These are phyloP conservation scores for Centella asiatica DNA, from an alignment of 129 eudicot genomes.

Conservation along the genomic window DNA sequence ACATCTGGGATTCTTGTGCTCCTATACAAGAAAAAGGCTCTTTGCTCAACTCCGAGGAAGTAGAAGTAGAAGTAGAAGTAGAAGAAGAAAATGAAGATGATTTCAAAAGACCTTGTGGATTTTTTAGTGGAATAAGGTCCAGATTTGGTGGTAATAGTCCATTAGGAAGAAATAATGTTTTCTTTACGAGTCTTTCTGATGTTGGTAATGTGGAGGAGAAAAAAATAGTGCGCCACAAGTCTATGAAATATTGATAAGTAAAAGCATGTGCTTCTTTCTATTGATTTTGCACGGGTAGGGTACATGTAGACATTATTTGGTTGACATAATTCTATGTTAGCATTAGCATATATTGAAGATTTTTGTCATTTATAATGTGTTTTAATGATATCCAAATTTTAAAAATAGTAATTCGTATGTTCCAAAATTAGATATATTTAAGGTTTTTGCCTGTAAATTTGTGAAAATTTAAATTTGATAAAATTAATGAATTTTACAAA, in stretches of 20 bases:
- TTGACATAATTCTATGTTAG: no score
- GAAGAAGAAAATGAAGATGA: background rate
- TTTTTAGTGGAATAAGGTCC: conserved; percentile 15
- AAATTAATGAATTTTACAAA: no score
- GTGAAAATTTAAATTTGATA: no score
- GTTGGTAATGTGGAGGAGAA: conserved; percentile 5
- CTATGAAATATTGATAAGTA: background rate
- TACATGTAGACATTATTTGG: no score
- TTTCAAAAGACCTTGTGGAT: background rate
- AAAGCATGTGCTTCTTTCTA: background rate
- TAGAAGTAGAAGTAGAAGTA: background rate
- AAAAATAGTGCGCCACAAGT: conserved; percentile 4
- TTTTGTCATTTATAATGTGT: no score
- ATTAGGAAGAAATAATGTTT: background rate
- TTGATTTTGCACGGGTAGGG: no score
- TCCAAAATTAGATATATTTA: no score
- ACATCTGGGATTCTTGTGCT: conserved; percentile 8
- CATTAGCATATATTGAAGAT: no score
- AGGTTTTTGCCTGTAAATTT: no score
- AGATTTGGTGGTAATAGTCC: conserved; percentile 8
- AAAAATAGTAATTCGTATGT: no score
- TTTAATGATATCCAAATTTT: no score
- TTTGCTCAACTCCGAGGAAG: conserved; percentile 6
- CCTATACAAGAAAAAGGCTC: conserved; percentile 3
- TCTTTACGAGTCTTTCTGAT: conserved; percentile 19